These are phyloP conservation scores for Bretschneidera sinensis DNA, from an alignment of 345 rosid genomes.

Conservation along the genomic window DNA sequence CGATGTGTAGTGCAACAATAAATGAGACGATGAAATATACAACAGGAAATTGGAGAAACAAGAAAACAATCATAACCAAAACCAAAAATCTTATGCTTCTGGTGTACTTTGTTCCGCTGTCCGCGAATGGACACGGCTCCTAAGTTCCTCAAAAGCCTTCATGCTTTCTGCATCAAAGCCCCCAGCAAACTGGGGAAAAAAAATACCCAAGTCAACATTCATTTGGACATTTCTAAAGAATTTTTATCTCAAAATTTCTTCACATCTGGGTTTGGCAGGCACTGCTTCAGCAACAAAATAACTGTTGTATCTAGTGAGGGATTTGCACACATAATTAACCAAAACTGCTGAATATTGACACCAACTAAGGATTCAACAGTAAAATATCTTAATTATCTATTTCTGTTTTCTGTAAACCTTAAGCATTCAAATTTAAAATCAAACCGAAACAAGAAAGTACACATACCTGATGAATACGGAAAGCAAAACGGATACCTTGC, in stretches of 20 bases:
- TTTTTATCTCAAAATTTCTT: too few relatives aligned
- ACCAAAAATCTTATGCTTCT: slow-evolving; percentile 31
- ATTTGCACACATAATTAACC: background rate
- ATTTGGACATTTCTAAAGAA: too few relatives aligned
- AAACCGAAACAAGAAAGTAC: background rate
- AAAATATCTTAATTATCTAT: background rate
- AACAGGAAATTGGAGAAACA: slow-evolving; percentile 1
- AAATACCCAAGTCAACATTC: slow-evolving; percentile 5
- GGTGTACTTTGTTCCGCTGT: slow-evolving; percentile 37
- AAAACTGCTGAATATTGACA: background rate
- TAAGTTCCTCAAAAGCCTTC: slow-evolving; percentile 93
- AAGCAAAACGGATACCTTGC: slow-evolving; percentile 94
- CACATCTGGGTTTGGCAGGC: background rate
- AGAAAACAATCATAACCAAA: too few relatives aligned
- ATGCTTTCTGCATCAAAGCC: slow-evolving; percentile 98
- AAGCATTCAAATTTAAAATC: background rate
- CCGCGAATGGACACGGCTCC: slow-evolving; percentile 61
- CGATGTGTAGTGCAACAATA: background rate
- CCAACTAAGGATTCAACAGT: background rate
- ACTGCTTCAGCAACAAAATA: background rate
- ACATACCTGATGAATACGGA: slow-evolving; percentile 92
- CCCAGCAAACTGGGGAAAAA: slow-evolving; percentile 93
- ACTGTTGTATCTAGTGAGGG: too few relatives aligned
- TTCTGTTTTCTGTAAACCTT: background rate
- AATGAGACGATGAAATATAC: background rate